Percentiles rank a stretch among this genome's conserved stretches.
phyloP scores from a whole-genome alignment of 768 basidiomycete species.

The Naganishia randhawae region DNA sequence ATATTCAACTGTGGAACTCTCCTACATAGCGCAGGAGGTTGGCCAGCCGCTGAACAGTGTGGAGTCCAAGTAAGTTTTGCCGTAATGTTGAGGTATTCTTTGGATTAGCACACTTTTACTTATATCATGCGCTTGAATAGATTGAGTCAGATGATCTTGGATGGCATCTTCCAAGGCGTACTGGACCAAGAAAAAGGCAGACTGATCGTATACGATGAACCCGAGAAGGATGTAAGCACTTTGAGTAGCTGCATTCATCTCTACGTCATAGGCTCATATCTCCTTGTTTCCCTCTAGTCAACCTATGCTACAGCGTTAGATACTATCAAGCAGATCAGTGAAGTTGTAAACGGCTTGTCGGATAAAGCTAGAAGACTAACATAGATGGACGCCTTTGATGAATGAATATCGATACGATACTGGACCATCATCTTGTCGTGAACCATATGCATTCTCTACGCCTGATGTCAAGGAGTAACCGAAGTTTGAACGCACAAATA shows the following conservation, averaged over 20 bases:
- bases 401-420: not conserved
- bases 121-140: slow-evolving; percentile 52
- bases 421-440: not conserved
- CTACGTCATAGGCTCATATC: not conserved
- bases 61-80: slow-evolving; percentile 72
- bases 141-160: slow-evolving; percentile 95
- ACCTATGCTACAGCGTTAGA: slow-evolving; percentile 84
- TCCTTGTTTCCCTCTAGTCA: slow-evolving; percentile 55
- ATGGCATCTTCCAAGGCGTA: slow-evolving; percentile 88
- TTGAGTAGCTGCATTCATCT: not conserved
- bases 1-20: slow-evolving; percentile 85
- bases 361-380: slow-evolving; percentile 60
- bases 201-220: slow-evolving; percentile 82
- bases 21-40: slow-evolving; percentile 78
- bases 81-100: not conserved
- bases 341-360: slow-evolving; percentile 90
- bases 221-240: slow-evolving; percentile 71
- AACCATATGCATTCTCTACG: too few species aligned
- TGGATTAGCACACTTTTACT: slow-evolving; percentile 1
- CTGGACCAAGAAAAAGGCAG: slow-evolving; percentile 95
- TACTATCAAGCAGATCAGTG: slow-evolving; percentile 81
- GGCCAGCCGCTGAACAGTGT: slow-evolving; percentile 82
- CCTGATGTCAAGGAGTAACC: too few species aligned
- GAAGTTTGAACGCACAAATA: too few species aligned
- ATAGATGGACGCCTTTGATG: not conserved